Base-by-base conservation (phyloP, 2,329 filamentous ascomycete genomes). In the Rutstroemia sp. region DNA sequence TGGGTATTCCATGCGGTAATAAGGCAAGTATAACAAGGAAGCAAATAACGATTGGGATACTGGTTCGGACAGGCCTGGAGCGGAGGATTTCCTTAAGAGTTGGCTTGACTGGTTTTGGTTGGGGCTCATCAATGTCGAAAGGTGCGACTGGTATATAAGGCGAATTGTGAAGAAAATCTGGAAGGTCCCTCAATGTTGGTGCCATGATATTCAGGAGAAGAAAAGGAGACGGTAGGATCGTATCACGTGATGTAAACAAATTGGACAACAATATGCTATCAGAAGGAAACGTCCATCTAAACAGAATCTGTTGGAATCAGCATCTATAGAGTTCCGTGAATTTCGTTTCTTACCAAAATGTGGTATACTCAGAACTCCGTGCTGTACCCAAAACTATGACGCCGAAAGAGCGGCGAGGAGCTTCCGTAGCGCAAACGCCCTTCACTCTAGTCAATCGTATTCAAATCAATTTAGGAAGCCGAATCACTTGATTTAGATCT, bases 41-140 rank as follows among this genome's bases (percentile, higher is more conserved):
- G 9, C 51, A 62, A n/a, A 42, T 55, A 4, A 38, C 38, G 9
- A 51, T 47, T 2, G 44, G 17, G 4, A 54, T 61, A 6, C 61
- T 57, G 39, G 68, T 68, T 19, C 70, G 70, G 12, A 70, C 64
- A 38, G 65, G 63, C 54, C 70, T 72, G n/a, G 70, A 73, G 37
- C 64, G 66, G 5, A 74, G 58, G 39, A 74, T 67, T 62, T 73
- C 68, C 9, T 60, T 62, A 21, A 72, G 45, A 46, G 66, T 73
- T 17, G 71, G 71, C 42, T 57, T 60, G 3, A 56, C 56, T 21
- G 25, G 45, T 5, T 34, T 12, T 25, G 27, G 44, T 6, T 56
- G 50, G 27, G 56, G 51, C 30, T 53, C 54, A 27, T 50, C 30
- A 5, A 48, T 38, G 17, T 57, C 51, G 8, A 57, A 49, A 16